These are phyloP conservation scores for Discostella stelligeroides DNA, from an alignment of 108 stramenopile genomes.

Conservation along the genomic window DNA sequence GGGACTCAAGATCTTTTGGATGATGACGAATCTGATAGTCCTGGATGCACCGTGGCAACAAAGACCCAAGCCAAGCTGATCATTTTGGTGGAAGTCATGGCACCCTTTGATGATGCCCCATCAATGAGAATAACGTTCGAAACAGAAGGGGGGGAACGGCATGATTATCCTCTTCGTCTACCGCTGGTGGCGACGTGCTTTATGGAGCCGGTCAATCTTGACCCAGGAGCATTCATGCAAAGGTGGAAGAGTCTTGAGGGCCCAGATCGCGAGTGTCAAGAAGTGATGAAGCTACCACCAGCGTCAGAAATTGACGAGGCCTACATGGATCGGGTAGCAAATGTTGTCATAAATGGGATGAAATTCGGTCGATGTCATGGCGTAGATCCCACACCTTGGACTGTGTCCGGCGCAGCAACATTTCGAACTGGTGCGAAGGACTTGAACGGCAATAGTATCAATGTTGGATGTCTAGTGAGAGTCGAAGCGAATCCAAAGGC, in stretches of 20 bases:
- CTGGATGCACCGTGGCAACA: slow-evolving; percentile 82
- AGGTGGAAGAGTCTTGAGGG: slow-evolving; percentile 92
- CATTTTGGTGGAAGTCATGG: slow-evolving; percentile 81
- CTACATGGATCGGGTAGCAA: slow-evolving; percentile 83
- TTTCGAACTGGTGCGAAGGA: slow-evolving; percentile 90
- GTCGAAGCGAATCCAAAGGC: slow-evolving; percentile 92
- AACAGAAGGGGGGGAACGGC: slow-evolving; percentile 77
- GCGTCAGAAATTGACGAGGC: slow-evolving; percentile 78
- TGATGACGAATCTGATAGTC: slow-evolving; percentile 60
- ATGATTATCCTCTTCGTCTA: slow-evolving; percentile 86
- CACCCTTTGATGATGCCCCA: slow-evolving; percentile 92
- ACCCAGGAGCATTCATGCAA: slow-evolving; percentile 83
- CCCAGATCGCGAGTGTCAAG: slow-evolving; percentile 90
- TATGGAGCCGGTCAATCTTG: slow-evolving; percentile 89
- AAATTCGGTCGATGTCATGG: slow-evolving; percentile 87
- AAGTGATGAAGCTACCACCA: slow-evolving; percentile 88
- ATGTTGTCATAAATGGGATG: slow-evolving; percentile 84
- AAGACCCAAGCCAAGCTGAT: slow-evolving; percentile 87
- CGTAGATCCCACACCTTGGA: slow-evolving; percentile 89
- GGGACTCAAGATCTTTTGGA: slow-evolving; percentile 84
- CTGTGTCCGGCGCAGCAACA: slow-evolving; percentile 87
- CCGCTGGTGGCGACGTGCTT: slow-evolving; percentile 94
- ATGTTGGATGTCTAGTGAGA: slow-evolving; percentile 28
- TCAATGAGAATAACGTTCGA: slow-evolving; percentile 87
- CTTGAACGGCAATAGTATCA: slow-evolving; percentile 78